phyloP scores from a whole-genome alignment of 2,329 filamentous ascomycete species.

The Alternaria viburni region DNA sequence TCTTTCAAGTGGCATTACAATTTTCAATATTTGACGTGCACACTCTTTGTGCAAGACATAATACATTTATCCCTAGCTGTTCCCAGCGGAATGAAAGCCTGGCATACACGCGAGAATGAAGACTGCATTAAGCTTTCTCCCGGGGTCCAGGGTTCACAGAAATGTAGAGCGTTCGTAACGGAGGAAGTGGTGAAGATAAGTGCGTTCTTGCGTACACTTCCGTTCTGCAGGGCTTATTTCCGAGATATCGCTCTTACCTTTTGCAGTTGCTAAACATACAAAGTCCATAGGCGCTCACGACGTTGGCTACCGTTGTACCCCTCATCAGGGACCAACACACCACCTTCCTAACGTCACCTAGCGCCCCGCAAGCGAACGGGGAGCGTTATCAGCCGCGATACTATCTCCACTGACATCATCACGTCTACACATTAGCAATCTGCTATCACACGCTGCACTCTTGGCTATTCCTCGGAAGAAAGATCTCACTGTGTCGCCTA shows the following conservation, averaged over 20 bases:
- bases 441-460: background rate
- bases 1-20: background rate
- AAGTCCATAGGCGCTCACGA: background rate
- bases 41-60: background rate
- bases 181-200: background rate
- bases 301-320: background rate
- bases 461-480: background rate
- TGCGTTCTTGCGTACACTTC: background rate
- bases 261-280: background rate
- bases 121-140: background rate
- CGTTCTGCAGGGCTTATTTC: background rate
- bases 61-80: background rate
- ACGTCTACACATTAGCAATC: background rate
- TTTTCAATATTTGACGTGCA: background rate
- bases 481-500: background rate
- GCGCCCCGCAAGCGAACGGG: conserved; percentile 2
- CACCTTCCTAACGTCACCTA: conserved; percentile 15
- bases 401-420: conserved; percentile 11
- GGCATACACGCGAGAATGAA: background rate
- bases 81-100: background rate
- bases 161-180: background rate
- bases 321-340: conserved; percentile 1
- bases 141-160: background rate
- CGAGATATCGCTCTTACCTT: background rate
- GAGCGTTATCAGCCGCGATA: background rate